phyloP scores from a whole-genome alignment of 2,329 filamentous ascomycete species.

The Botrytis elliptica region DNA sequence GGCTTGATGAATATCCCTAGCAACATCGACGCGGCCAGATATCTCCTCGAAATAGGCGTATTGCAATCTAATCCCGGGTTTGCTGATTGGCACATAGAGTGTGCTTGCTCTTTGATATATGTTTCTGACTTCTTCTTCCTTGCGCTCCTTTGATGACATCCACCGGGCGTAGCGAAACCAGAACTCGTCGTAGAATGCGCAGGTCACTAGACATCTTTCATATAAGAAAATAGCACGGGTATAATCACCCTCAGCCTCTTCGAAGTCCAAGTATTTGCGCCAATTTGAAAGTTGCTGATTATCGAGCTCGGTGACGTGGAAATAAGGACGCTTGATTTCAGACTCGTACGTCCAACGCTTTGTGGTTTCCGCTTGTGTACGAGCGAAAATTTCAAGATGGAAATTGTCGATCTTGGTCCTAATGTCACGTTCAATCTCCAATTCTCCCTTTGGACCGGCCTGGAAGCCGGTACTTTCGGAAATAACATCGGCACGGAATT shows the following conservation, averaged over 20 bases:
- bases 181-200: conserved; percentile 94
- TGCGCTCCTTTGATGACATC: conserved; percentile 79
- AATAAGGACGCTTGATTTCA: conserved; percentile 93
- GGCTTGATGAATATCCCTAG: conserved; percentile 79
- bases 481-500: conserved; percentile 71
- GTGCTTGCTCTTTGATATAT: conserved; percentile 87
- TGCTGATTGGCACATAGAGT: conserved; percentile 81
- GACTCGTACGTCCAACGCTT: conserved; percentile 95
- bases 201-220: conserved; percentile 89
- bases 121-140: conserved; percentile 85
- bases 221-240: conserved; percentile 78
- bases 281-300: conserved; percentile 83
- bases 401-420: conserved; percentile 75
- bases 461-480: conserved; percentile 57
- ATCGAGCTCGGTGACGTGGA: conserved; percentile 92
- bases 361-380: conserved; percentile 81
- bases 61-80: conserved; percentile 79
- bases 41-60: conserved; percentile 96
- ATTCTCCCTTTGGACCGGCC: conserved; percentile 59
- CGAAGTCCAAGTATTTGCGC: conserved; percentile 95
- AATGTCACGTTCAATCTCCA: conserved; percentile 81
- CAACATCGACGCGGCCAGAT: conserved; percentile 70
- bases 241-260: conserved; percentile 80
- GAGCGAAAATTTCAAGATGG: conserved; percentile 77
- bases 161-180: conserved; percentile 97